Evolutionary conservation across 306 rosid genomes (phyloP).

Genomic region (Abrus pulchellus): DNA sequence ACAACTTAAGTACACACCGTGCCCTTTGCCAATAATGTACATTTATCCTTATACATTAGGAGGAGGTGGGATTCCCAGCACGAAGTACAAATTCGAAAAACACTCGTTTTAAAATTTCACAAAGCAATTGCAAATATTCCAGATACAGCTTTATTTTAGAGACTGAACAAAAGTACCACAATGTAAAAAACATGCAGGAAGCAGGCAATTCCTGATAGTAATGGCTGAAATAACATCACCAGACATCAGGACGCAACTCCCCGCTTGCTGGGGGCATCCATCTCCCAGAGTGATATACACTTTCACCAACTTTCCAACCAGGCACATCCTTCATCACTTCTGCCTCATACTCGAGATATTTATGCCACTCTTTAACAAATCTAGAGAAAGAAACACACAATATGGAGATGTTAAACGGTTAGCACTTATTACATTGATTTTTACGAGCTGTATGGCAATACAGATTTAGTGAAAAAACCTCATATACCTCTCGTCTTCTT

Average conservation of each 20-base stretch:
- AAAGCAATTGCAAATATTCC: constrained; percentile 44
- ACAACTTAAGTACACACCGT: background rate
- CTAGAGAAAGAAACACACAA: constrained; percentile 53
- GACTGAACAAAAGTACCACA: constrained; percentile 46
- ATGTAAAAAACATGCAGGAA: constrained; percentile 46
- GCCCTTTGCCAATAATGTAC: constrained; percentile 10
- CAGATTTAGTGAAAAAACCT: background rate
- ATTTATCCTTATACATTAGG: constrained; percentile 33
- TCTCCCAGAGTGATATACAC: constrained; percentile 89
- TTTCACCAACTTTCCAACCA: constrained; percentile 98
- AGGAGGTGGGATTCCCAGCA: background rate
- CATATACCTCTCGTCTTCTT: constrained; percentile 94
- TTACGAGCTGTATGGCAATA: background rate
- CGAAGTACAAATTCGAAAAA: constrained; percentile 24
- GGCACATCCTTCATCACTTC: constrained; percentile 99
- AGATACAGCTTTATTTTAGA: constrained; percentile 66
- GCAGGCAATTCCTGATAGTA: constrained; percentile 36
- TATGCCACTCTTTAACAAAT: constrained; percentile 96
- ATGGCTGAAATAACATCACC: constrained; percentile 69
- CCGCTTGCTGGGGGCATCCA: constrained; percentile 98
- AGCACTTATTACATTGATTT: background rate
- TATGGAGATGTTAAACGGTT: constrained; percentile 17
- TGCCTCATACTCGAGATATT: constrained; percentile 94
- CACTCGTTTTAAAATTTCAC: constrained; percentile 29
- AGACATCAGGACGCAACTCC: constrained; percentile 93